These are phyloP conservation scores for Sugiyamaella neomexicana DNA, from an alignment of 1,139 yeast genomes.

Conservation along the genomic window DNA sequence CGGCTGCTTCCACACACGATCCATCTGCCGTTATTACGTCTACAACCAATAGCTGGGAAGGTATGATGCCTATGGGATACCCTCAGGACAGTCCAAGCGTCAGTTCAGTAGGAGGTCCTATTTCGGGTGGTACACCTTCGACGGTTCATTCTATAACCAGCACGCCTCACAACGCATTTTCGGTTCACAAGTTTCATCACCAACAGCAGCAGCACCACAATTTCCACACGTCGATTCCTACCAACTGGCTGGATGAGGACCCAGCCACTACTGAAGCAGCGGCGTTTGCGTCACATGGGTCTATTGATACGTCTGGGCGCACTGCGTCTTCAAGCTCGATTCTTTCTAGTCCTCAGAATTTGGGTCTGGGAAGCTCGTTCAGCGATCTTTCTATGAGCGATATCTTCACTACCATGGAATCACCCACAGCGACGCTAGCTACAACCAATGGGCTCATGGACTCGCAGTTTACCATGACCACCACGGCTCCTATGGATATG, in stretches of 20 bases:
- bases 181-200: conserved; percentile 1
- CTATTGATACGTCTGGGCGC: background rate
- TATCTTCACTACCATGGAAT: conserved; percentile 11
- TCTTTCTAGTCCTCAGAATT: background rate
- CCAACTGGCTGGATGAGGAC: conserved; percentile 3
- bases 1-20: background rate
- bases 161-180: background rate
- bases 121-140: background rate
- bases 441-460: conserved; percentile 1
- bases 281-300: background rate
- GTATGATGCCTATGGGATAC: conserved; percentile 20
- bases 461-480: background rate
- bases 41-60: conserved; percentile 18
- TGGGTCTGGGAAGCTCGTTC: conserved; percentile 5
- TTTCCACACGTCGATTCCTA: background rate
- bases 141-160: background rate
- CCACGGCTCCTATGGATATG: background rate
- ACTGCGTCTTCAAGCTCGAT: background rate
- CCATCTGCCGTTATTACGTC: conserved; percentile 5
- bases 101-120: background rate
- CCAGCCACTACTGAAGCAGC: background rate
- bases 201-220: conserved; percentile 9
- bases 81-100: conserved; percentile 13
- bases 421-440: conserved; percentile 1
- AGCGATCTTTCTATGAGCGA: conserved; percentile 13